phyloP scores from a whole-genome alignment of 116 monocot genomes.

The Phalaenopsis hybrid region DNA sequence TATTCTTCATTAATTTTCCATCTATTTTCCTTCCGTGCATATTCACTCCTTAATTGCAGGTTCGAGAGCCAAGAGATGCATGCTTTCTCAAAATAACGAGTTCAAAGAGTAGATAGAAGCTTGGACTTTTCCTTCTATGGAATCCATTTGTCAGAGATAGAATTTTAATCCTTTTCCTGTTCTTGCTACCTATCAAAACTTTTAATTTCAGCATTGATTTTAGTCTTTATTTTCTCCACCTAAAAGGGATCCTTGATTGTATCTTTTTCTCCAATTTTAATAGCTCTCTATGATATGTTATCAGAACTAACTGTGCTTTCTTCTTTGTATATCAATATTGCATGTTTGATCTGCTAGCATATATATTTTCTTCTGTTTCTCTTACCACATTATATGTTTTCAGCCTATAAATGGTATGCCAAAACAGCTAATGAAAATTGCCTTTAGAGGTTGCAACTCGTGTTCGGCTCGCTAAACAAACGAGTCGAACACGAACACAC shows the following conservation, averaged over 20 bases:
- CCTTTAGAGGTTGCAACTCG: too few species aligned
- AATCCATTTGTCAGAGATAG: background rate
- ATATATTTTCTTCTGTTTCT: background rate
- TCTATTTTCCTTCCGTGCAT: too few species aligned
- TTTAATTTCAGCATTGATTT: background rate
- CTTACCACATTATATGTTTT: too few species aligned
- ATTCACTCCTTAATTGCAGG: background rate
- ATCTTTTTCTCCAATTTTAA: background rate
- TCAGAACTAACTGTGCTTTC: background rate
- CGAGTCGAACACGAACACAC: too few species aligned
- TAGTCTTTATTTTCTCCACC: background rate
- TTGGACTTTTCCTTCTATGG: slow-evolving; percentile 1
- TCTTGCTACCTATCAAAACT: background rate
- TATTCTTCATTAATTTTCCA: too few species aligned
- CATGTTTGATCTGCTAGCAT: background rate
- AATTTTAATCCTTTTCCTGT: background rate
- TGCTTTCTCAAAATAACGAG: background rate
- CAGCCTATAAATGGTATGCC: too few species aligned
- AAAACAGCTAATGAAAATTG: too few species aligned
- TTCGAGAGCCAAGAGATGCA: background rate
- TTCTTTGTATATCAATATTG: background rate
- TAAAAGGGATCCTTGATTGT: background rate
- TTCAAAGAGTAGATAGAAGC: slow-evolving; percentile 1
- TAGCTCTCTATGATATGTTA: background rate
- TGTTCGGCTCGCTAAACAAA: too few species aligned